Base-by-base conservation (phyloP, 345 rosid genomes). In the Erysimum cheiranthoides region DNA sequence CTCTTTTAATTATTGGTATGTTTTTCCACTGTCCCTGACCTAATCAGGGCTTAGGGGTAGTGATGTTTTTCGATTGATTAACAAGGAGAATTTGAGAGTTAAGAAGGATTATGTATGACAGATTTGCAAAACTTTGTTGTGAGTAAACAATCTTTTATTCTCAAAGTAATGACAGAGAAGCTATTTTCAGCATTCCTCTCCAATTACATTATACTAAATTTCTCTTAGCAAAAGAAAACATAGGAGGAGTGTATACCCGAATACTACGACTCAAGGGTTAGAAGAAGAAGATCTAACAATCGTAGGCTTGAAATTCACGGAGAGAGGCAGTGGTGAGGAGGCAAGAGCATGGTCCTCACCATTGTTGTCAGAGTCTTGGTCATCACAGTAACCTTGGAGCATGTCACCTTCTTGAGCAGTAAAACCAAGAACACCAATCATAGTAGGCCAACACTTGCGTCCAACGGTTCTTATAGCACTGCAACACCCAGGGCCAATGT, bases 351-450 rank as follows among this genome's bases (percentile, higher is more conserved):
- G 57, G 34, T 51, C 10, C 4, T 45, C 54, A 71, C 68, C 54
- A 31, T 25, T 38, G 45, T 39, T 18, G 9, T 51, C 49, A 34
- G 54, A 34, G 42, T 78, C 78, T 0, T 82, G 70, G 21, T 65
- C 69, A 50, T 86, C 83, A 50, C 98, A 91, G 68, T 91, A 89
- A 21, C 93, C 92, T 76, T 89, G 88, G 8, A 93, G 89, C 4
- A 88, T 73, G 40, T 89, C 80, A 13, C 84, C 83, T 71, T 93
- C 98, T 74, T 88, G 87, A 2, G 80, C 47, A 10, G 90, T 89
- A 36, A 89, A 91, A 5, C 96, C 93, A 1, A 91, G 84, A 1
- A 87, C 71, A 28, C 71, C 80, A 7, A 85, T 79, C 87, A 91
- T 73, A 58, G 78, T 75, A 31, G 93, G 90, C 97, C 93, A 89